Percentiles rank a stretch among this genome's conserved stretches.
These are phyloP conservation scores for Fusarium papillatum DNA, from an alignment of 2,329 filamentous ascomycete genomes.

Conservation along the genomic window DNA sequence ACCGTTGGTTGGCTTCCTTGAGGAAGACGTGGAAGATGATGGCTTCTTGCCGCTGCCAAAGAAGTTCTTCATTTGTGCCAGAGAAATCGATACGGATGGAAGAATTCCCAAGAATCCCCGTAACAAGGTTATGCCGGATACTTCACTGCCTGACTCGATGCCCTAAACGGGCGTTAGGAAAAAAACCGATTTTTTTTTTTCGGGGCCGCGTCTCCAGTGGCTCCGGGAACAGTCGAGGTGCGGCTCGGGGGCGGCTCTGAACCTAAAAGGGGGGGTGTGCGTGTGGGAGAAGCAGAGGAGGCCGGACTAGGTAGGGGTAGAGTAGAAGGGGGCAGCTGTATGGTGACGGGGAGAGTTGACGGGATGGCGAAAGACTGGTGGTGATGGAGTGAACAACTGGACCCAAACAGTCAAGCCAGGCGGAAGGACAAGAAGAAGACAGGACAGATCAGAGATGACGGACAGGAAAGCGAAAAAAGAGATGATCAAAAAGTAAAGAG, in stretches of 20 bases:
- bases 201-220: slow-evolving; percentile 42
- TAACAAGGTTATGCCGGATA: slow-evolving; percentile 57
- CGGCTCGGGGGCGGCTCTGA: slow-evolving; percentile 29
- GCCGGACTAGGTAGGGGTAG: slow-evolving; percentile 5
- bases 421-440: slow-evolving; percentile 28
- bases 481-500: slow-evolving; percentile 6
- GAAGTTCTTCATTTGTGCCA: slow-evolving; percentile 64
- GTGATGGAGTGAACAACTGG: slow-evolving; percentile 9
- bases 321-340: not conserved
- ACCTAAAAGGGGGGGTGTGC: slow-evolving; percentile 34
- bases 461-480: not conserved
- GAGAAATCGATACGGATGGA: slow-evolving; percentile 39
- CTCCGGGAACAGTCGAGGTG: slow-evolving; percentile 31
- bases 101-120: slow-evolving; percentile 49
- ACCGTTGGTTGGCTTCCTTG: slow-evolving; percentile 54
- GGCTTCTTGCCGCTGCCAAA: slow-evolving; percentile 61
- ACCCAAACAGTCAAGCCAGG: slow-evolving; percentile 18
- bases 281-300: slow-evolving; percentile 6
- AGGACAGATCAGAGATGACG: slow-evolving; percentile 9
- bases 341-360: not conserved
- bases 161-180: slow-evolving; percentile 50
- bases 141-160: slow-evolving; percentile 47
- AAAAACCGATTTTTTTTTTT: slow-evolving; percentile 45
- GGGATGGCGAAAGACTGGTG: slow-evolving; percentile 13
- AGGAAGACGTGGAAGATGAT: slow-evolving; percentile 39